phyloP scores from a whole-genome alignment of 2,329 filamentous ascomycete genomes.

The Fusarium gaditjirri region DNA sequence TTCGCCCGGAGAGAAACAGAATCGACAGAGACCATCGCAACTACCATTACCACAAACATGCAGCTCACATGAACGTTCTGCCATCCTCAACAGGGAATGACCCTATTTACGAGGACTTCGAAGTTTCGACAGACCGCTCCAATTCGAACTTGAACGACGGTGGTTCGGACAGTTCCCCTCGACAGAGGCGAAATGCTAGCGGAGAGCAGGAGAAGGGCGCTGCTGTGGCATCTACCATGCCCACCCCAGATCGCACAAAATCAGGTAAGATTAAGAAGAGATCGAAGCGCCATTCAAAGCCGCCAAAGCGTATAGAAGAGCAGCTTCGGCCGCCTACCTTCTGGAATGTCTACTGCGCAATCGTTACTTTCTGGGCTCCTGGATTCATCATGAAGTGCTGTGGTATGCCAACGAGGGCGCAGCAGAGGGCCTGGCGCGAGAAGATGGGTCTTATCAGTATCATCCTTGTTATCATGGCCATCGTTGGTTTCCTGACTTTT shows the following conservation, averaged over 20 bases:
- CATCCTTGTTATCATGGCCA: slow-evolving; percentile 85
- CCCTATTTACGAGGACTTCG: slow-evolving; percentile 82
- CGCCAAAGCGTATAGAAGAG: slow-evolving; percentile 66
- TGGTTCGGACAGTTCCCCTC: slow-evolving; percentile 58
- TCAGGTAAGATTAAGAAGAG: slow-evolving; percentile 74
- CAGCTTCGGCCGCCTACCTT: slow-evolving; percentile 82
- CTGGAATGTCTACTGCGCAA: slow-evolving; percentile 95
- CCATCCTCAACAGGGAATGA: slow-evolving; percentile 95
- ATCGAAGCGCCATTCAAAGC: slow-evolving; percentile 55
- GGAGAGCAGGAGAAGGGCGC: slow-evolving; percentile 49
- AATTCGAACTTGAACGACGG: slow-evolving; percentile 58
- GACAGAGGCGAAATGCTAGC: slow-evolving; percentile 49
- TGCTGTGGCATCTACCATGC: slow-evolving; percentile 45
- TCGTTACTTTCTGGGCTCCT: slow-evolving; percentile 95
- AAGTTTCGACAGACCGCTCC: slow-evolving; percentile 69
- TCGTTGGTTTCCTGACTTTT: slow-evolving; percentile 96
- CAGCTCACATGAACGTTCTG: slow-evolving; percentile 88
- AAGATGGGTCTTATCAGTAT: slow-evolving; percentile 98
- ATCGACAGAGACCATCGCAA: slow-evolving; percentile 91
- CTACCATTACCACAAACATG: slow-evolving; percentile 95
- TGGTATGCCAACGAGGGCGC: slow-evolving; percentile 84
- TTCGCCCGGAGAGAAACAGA: slow-evolving; percentile 87
- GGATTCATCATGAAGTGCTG: slow-evolving; percentile 86
- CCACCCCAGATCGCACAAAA: slow-evolving; percentile 54
- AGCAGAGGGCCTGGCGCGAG: slow-evolving; percentile 94